Base-by-base conservation (phyloP, 1,284 basidiomycete genomes). In the Peniophora sp. region DNA sequence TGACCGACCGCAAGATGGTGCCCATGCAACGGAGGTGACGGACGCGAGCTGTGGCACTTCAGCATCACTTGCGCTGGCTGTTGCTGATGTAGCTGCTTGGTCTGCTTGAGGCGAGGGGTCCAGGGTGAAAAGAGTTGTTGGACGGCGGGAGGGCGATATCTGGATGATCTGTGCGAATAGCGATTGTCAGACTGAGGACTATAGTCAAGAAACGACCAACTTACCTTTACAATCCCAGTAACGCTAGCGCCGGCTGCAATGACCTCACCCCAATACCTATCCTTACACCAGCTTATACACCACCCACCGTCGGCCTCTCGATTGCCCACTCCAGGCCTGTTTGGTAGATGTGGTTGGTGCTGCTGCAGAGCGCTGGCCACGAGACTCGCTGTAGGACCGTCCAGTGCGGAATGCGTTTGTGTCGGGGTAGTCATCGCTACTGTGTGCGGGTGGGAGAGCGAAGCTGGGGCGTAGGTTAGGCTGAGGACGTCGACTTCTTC, bases 261-360 rank as follows among this genome's bases (percentile, higher is more conserved):
- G 22, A 95, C 64, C 61, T 93, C 88, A 1, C 94, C 93, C 92
- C 92, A 95, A 67, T 92, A 95, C 53, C 79, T 76, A 59, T 97
- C 94, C 61, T 91, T 90, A 66, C 93, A 97, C 92, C 93, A 97
- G 18, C 86, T 88, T 43, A 97, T 66, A 54, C 85, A 86, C 92
- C 93, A 97, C 0, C 90, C 94, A 9, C 92, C 92, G 53, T 91
- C 85, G 1, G 90, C 90, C 64, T 90, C 88, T 27, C 81, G 72
- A 56, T 79, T 81, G 0, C 83, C 83, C 15, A 74, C 55, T 0
- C 79, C 80, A n/a, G 76, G 70, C 39, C 80, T 68, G 15, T 62
- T 63, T 12, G 70, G 68, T n/a, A 62, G 53, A 35, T 60, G 65
- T 14, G 54, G 62, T 39, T 78, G 70, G 27, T 75, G 72, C 58